Conservation (phyloP, 1,284 basidiomycete genomes). For the Rhodotorula sp. region DNA sequence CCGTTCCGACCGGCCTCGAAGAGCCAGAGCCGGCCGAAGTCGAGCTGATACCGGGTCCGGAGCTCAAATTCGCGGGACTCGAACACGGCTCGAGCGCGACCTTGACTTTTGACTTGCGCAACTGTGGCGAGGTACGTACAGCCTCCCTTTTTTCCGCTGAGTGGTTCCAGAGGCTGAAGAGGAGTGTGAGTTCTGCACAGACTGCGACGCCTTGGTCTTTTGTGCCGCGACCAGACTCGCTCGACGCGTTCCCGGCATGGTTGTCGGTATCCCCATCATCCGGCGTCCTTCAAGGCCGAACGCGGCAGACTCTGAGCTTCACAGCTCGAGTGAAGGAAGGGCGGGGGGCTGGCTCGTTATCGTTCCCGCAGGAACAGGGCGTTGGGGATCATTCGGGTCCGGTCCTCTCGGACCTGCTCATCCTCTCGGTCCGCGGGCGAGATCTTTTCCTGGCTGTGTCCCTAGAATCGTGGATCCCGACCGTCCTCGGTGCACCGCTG, state of each 20-base stretch:
- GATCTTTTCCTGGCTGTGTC: slow-evolving; percentile 37
- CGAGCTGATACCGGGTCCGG: slow-evolving; percentile 28
- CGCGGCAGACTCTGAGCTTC: slow-evolving; percentile 15
- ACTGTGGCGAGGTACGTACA: slow-evolving; percentile 21
- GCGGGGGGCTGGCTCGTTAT: slow-evolving; percentile 10
- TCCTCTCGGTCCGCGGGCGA: slow-evolving; percentile 31
- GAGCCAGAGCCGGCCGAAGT: slow-evolving; percentile 19
- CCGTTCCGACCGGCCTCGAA: background rate
- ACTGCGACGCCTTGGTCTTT: slow-evolving; percentile 30
- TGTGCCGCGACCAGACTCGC: slow-evolving; percentile 12
- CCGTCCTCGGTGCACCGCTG: slow-evolving; percentile 29
- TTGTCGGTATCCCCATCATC: slow-evolving; percentile 20
- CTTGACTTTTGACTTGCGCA: slow-evolving; percentile 21
- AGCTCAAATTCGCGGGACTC: slow-evolving; percentile 28
- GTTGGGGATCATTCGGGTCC: background rate
- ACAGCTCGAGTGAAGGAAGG: slow-evolving; percentile 14
- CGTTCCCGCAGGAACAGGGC: slow-evolving; percentile 11
- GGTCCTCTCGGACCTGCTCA: slow-evolving; percentile 28
- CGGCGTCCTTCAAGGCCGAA: slow-evolving; percentile 27
- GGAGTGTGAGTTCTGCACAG: background rate
- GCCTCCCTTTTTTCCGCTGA: background rate
- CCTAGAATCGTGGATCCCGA: slow-evolving; percentile 17
- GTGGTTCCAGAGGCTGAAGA: background rate
- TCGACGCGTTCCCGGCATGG: slow-evolving; percentile 24
- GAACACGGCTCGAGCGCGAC: slow-evolving; percentile 4